Percentiles rank a stretch among this genome's conserved stretches.
Evolutionary conservation across 495 filamentous ascomycete species (phyloP).

Genomic region (Hypoxylon intermedium): DNA sequence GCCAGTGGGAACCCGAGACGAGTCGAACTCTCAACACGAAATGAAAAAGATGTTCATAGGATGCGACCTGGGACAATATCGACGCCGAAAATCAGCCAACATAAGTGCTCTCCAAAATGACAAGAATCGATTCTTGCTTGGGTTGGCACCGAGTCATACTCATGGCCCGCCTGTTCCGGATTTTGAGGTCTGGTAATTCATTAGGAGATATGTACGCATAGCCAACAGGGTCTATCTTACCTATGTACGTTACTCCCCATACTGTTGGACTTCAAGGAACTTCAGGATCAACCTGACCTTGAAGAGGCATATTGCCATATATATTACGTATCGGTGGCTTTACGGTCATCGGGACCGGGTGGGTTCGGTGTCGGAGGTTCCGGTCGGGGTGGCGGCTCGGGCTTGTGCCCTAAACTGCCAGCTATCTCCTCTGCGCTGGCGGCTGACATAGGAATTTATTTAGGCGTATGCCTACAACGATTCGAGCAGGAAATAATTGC

Average conservation of each 20-base stretch:
- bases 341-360: conserved; percentile 25
- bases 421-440: conserved; percentile 10
- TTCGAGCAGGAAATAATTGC: conserved; percentile 19
- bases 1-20: background rate
- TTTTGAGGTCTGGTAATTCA: conserved; percentile 7
- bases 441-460: background rate
- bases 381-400: conserved; percentile 32
- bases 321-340: conserved; percentile 8
- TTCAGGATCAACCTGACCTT: conserved; percentile 4
- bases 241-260: conserved; percentile 2
- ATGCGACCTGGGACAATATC: background rate
- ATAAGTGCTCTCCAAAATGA: background rate
- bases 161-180: background rate
- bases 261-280: conserved; percentile 1
- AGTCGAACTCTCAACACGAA: background rate
- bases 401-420: conserved; percentile 23
- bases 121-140: background rate
- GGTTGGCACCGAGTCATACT: background rate
- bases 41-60: conserved; percentile 3
- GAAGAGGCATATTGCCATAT: conserved; percentile 2
- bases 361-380: conserved; percentile 37
- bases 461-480: background rate
- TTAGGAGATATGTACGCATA: conserved; percentile 6
- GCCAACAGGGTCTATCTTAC: too few relatives aligned
- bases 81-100: background rate